Evolutionary conservation across 495 filamentous ascomycete genomes (phyloP).

Genomic region (Lasiosphaeriaceae sp.): DNA sequence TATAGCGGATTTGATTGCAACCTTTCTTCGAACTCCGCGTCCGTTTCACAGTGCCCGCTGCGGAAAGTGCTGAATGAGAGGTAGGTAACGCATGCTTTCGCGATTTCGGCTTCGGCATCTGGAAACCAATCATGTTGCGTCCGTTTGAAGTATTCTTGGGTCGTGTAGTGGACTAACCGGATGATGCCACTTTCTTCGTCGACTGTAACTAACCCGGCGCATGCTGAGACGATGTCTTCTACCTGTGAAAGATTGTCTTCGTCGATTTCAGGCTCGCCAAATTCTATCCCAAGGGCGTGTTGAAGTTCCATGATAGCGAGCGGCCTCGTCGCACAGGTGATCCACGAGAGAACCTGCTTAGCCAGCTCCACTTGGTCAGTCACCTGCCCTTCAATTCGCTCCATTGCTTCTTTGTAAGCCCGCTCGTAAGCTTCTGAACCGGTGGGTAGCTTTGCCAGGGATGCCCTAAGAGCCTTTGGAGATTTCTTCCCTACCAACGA

Average conservation of each 20-base stretch:
- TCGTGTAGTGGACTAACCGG: not conserved
- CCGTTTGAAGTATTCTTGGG: slow-evolving; percentile 29
- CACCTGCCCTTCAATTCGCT: not conserved
- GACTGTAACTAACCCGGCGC: not conserved
- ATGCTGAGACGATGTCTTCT: not conserved
- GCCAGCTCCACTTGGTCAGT: not conserved
- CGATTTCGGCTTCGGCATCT: slow-evolving; percentile 31
- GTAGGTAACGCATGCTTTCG: slow-evolving; percentile 42
- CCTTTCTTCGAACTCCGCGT: slow-evolving; percentile 23
- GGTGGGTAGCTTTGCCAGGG: slow-evolving; percentile 1
- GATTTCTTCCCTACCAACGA: not conserved
- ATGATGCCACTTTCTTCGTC: not conserved
- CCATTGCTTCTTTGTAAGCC: not conserved
- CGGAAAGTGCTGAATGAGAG: slow-evolving; percentile 38
- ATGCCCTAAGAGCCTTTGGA: not conserved
- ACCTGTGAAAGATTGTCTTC: not conserved
- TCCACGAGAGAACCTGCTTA: not conserved
- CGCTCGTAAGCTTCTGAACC: not conserved
- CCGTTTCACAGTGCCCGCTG: slow-evolving; percentile 20
- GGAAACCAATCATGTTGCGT: slow-evolving; percentile 33
- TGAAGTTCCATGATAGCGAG: not conserved
- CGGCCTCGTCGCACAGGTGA: not conserved
- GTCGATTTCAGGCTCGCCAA: not conserved
- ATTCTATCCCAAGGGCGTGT: not conserved
- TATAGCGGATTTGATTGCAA: slow-evolving; percentile 30